phyloP scores from a whole-genome alignment of 202 grass and related monocot species.

The Hordeum pubiflorum region DNA sequence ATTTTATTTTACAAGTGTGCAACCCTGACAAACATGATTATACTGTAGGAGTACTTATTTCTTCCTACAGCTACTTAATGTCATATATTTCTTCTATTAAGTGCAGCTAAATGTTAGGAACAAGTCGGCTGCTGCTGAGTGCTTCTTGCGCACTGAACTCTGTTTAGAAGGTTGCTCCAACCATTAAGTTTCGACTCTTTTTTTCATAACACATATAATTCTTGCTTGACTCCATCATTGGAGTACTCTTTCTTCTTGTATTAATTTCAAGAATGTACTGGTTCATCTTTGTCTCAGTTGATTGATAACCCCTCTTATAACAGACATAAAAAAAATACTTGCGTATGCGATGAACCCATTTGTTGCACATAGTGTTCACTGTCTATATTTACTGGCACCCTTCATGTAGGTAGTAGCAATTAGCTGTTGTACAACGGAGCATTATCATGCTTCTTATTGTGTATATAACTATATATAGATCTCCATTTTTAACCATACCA shows the following conservation, averaged over 20 bases:
- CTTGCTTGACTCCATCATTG: neutral
- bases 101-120: conserved; percentile 96
- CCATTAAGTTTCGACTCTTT: conserved; percentile 1
- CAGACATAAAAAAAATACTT: neutral
- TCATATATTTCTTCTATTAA: conserved; percentile 18
- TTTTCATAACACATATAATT: neutral
- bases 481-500: neutral
- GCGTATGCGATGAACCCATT: conserved; percentile 5
- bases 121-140: conserved; percentile 86
- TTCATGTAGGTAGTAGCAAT: conserved; percentile 7
- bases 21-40: conserved; percentile 9
- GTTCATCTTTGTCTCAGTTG: neutral
- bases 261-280: conserved; percentile 6
- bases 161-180: conserved; percentile 78
- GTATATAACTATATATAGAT: neutral
- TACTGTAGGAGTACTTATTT: neutral
- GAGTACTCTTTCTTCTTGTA: conserved; percentile 12
- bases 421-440: conserved; percentile 9
- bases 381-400: neutral
- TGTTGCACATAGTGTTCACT: neutral
- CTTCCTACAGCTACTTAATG: neutral
- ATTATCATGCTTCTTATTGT: conserved; percentile 3
- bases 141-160: conserved; percentile 78
- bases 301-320: neutral
- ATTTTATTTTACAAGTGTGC: conserved; percentile 8